Conservation (phyloP, 2,329 filamentous ascomycete species). For the Sarocladium strictum region DNA sequence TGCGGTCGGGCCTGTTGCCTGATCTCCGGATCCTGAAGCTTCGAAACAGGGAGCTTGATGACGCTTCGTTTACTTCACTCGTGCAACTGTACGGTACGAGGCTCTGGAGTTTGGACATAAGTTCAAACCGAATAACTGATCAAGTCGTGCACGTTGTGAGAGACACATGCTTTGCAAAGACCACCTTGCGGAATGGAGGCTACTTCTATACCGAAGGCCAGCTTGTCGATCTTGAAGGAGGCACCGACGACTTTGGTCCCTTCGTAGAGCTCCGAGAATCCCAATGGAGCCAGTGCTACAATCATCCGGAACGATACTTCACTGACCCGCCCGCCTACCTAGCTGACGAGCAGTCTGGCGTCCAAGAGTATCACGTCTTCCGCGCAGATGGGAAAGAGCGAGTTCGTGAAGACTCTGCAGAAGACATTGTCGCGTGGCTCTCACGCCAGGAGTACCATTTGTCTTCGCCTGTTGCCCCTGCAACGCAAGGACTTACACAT, state of each 20-base stretch:
- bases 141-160: conserved; percentile 25
- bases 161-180: conserved; percentile 24
- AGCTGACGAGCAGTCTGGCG: conserved; percentile 13
- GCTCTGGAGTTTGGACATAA: conserved; percentile 54
- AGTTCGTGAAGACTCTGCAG: conserved; percentile 21
- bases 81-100: conserved; percentile 27
- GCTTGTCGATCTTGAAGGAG: conserved; percentile 19
- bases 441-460: conserved; percentile 18
- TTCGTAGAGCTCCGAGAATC: conserved; percentile 45
- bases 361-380: conserved; percentile 18
- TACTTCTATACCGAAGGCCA: conserved; percentile 41
- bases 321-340: conserved; percentile 38
- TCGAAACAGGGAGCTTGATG: conserved; percentile 39
- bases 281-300: conserved; percentile 34
- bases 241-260: conserved; percentile 29
- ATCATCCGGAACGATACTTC: conserved; percentile 40
- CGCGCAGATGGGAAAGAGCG: conserved; percentile 25
- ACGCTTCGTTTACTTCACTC: conserved; percentile 25
- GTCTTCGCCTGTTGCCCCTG: not conserved
- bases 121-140: conserved; percentile 47
- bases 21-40: conserved; percentile 47
- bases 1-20: conserved; percentile 31
- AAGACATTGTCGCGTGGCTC: conserved; percentile 19
- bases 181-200: conserved; percentile 27
- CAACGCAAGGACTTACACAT: conserved; percentile 40